These are phyloP conservation scores for Saccharomycopsis malanga DNA, from an alignment of 805 yeast genomes.

Conservation along the genomic window DNA sequence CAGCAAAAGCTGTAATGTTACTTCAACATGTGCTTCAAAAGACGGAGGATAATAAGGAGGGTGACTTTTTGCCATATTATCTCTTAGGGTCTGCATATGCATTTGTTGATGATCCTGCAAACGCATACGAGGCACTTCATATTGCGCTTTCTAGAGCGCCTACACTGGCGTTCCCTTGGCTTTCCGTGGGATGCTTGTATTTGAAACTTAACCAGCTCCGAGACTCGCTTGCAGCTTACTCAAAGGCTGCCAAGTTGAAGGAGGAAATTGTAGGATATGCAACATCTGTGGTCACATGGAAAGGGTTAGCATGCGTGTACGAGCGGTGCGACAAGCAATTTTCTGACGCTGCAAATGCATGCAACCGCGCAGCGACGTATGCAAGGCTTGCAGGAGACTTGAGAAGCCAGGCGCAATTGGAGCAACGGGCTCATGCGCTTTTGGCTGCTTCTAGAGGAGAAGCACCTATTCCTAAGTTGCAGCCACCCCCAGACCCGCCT, in stretches of 20 bases:
- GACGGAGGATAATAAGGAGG: conserved; percentile 26
- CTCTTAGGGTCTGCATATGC: conserved; percentile 48
- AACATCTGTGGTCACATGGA: conserved; percentile 52
- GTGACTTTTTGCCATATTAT: conserved; percentile 53
- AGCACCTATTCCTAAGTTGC: conserved; percentile 38
- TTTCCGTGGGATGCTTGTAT: conserved; percentile 57
- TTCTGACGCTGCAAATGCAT: conserved; percentile 55
- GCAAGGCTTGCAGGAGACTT: conserved; percentile 41
- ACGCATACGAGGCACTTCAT: conserved; percentile 51
- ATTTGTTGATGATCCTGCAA: conserved; percentile 38
- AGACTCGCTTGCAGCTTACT: conserved; percentile 61
- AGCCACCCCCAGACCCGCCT: conserved; percentile 45
- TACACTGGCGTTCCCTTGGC: conserved; percentile 54
- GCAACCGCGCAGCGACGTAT: conserved; percentile 43
- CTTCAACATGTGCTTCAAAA: conserved; percentile 30
- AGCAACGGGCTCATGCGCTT: conserved; percentile 38
- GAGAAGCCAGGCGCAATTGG: conserved; percentile 36
- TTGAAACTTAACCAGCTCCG: conserved; percentile 51
- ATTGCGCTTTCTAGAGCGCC: conserved; percentile 47
- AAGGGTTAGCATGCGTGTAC: conserved; percentile 54
- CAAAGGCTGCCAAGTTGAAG: conserved; percentile 53
- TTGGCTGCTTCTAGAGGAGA: conserved; percentile 37
- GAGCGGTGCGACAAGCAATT: conserved; percentile 57
- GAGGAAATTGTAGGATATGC: conserved; percentile 40
- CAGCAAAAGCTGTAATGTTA: conserved; percentile 32